Percentiles rank a stretch among this genome's conserved stretches.
Evolutionary conservation across 2,329 filamentous ascomycete species (phyloP).

Genomic region (Aspergillus novofumigatus): DNA sequence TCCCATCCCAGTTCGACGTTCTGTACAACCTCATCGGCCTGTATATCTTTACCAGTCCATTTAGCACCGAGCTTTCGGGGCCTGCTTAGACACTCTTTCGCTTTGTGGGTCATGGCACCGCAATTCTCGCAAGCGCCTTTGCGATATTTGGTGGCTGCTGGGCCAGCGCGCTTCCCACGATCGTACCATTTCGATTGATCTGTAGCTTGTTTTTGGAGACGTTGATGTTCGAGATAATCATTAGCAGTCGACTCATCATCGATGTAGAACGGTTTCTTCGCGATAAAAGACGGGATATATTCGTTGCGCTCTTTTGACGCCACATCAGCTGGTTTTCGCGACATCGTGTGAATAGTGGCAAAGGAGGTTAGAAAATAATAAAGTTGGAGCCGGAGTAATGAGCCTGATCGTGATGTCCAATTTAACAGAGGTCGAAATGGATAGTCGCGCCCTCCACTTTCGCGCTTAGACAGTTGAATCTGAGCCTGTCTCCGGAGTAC

Average conservation of each 20-base stretch:
- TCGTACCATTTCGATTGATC: constrained; percentile 86
- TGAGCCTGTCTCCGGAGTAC: neutral
- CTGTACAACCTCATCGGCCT: constrained; percentile 83
- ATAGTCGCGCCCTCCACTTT: neutral
- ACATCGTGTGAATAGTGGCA: constrained; percentile 27
- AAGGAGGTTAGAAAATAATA: neutral
- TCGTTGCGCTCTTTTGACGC: constrained; percentile 85
- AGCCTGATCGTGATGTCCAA: constrained; percentile 7
- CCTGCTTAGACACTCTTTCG: constrained; percentile 85
- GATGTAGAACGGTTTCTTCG: constrained; percentile 95
- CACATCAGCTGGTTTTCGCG: constrained; percentile 50
- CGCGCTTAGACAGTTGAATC: neutral
- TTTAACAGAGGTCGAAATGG: constrained; percentile 4
- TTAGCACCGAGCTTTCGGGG: constrained; percentile 85
- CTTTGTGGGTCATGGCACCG: constrained; percentile 93
- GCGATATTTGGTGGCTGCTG: constrained; percentile 90
- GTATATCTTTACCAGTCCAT: constrained; percentile 89
- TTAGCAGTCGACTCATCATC: constrained; percentile 68
- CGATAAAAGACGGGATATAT: constrained; percentile 97
- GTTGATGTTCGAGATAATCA: constrained; percentile 96
- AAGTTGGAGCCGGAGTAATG: neutral
- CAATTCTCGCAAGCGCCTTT: constrained; percentile 99
- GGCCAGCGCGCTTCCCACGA: constrained; percentile 75
- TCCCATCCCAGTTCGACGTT: constrained; percentile 90
- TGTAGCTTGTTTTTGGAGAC: constrained; percentile 67